A percentile compares a stretch with the other conserved stretches of the same genome.
These are phyloP conservation scores for Trichoderma sp. DNA, from an alignment of 2,329 filamentous ascomycete genomes.

Conservation along the genomic window DNA sequence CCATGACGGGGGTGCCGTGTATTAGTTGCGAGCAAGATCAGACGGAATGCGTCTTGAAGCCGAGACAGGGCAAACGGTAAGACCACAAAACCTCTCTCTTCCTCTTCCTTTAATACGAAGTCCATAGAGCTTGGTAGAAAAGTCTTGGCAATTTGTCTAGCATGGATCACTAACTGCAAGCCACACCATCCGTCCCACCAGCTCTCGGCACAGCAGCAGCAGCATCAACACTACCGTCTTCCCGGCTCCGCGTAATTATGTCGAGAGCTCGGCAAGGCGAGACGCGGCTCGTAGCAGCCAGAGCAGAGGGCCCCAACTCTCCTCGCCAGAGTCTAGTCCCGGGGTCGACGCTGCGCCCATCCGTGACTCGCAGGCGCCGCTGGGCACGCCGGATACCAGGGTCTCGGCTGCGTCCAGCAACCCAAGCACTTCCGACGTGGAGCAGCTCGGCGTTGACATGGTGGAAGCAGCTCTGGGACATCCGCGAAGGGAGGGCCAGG, in stretches of 20 bases:
- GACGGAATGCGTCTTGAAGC: constrained; percentile 23
- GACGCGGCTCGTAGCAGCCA: constrained; percentile 3
- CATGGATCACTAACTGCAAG: constrained; percentile 8
- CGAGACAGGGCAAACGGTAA: constrained; percentile 25
- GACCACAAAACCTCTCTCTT: background rate
- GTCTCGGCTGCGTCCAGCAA: constrained; percentile 10
- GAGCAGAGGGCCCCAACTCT: background rate
- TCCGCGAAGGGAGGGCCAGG: constrained; percentile 12
- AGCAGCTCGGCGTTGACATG: constrained; percentile 18
- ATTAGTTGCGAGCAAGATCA: constrained; percentile 26
- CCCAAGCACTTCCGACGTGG: constrained; percentile 9
- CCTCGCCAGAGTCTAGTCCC: constrained; percentile 4
- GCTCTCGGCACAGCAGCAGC: constrained; percentile 17
- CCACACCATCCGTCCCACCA: constrained; percentile 13
- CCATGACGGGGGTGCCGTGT: constrained; percentile 23
- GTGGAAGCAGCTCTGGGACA: constrained; percentile 14
- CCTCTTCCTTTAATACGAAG: too few species aligned
- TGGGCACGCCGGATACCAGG: constrained; percentile 8
- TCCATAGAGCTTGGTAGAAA: too few species aligned
- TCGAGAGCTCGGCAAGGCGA: constrained; percentile 16
- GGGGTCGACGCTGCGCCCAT: background rate
- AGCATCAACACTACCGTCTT: constrained; percentile 18
- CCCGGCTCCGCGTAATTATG: constrained; percentile 20
- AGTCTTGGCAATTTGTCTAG: too few species aligned
- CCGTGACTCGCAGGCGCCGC: background rate